phyloP scores from a whole-genome alignment of 139 green algal genomes.

The Chlamydomonas applanata region DNA sequence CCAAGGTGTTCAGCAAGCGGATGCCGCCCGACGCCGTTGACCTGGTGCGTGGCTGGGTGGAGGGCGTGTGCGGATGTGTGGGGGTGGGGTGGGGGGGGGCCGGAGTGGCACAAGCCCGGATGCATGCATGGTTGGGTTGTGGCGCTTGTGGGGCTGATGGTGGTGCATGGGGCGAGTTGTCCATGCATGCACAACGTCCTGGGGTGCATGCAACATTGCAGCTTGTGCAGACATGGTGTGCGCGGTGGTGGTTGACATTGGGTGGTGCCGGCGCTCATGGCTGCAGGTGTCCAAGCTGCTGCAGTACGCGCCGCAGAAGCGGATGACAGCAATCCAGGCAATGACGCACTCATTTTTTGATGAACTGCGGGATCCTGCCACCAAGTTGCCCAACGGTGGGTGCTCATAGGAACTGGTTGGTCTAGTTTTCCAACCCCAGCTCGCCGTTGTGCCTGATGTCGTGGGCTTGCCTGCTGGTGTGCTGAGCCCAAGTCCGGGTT shows the following conservation, averaged over 20 bases:
- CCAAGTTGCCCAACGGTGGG: constrained; percentile 82
- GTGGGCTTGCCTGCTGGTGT: too few species aligned
- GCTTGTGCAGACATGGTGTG: too few species aligned
- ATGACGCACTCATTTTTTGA: constrained; percentile 96
- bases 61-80: not conserved
- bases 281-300: constrained; percentile 86
- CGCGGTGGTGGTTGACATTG: too few species aligned
- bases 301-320: constrained; percentile 78
- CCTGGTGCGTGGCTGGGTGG: constrained; percentile 53
- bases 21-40: constrained; percentile 91
- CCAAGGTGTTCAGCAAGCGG: constrained; percentile 94
- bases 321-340: constrained; percentile 65
- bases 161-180: not conserved
- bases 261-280: not conserved
- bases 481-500: too few species aligned
- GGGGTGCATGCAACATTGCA: too few species aligned
- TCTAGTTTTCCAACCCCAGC: too few species aligned
- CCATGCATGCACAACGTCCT: not conserved
- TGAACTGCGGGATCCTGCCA: constrained; percentile 82
- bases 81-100: not conserved
- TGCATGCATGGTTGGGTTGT: not conserved
- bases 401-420: too few species aligned
- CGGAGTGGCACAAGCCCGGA: not conserved
- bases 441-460: not conserved
- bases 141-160: not conserved